Evolutionary conservation across 345 rosid species (phyloP).

Genomic region (Carallia pectinifolia): DNA sequence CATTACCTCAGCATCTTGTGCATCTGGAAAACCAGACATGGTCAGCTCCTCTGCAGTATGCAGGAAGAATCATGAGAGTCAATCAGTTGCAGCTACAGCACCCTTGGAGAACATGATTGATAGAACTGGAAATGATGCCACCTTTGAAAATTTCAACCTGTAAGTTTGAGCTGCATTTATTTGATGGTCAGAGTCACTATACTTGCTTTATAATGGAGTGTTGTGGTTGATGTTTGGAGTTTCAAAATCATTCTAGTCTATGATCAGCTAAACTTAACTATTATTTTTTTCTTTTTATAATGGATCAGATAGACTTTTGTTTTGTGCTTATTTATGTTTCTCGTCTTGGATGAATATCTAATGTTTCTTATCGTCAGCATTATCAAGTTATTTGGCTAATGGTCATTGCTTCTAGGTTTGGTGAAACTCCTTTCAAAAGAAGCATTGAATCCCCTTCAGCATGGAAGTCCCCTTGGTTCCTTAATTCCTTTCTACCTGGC

Average conservation of each 20-base stretch:
- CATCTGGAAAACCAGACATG: conserved; percentile 41
- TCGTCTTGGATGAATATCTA: too few species aligned
- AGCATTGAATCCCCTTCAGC: conserved; percentile 94
- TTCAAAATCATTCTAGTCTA: too few species aligned
- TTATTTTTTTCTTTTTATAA: too few species aligned
- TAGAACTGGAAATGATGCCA: conserved; percentile 39
- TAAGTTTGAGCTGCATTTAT: conserved; percentile 28
- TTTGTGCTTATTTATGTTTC: too few species aligned
- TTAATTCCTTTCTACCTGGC: conserved; percentile 73
- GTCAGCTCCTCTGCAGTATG: conserved; percentile 49
- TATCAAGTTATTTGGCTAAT: too few species aligned
- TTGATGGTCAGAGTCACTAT: too few species aligned
- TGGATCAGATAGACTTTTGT: too few species aligned
- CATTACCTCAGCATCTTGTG: conserved; percentile 37
- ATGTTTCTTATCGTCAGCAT: too few species aligned
- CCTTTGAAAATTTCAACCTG: conserved; percentile 62
- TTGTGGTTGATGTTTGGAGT: too few species aligned
- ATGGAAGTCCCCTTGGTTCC: conserved; percentile 96
- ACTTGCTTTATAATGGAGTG: too few species aligned
- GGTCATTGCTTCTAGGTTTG: conserved; percentile 46
- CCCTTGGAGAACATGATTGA: conserved; percentile 31
- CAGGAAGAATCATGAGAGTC: conserved; percentile 45
- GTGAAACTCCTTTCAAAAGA: conserved; percentile 82
- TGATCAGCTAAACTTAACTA: too few species aligned
- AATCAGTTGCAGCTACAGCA: conserved; percentile 33